Evolutionary conservation across 2,329 filamentous ascomycete species (phyloP), one percentile per base, ranked within the genome.

Genomic region (Rhinocladiella similis): DNA sequence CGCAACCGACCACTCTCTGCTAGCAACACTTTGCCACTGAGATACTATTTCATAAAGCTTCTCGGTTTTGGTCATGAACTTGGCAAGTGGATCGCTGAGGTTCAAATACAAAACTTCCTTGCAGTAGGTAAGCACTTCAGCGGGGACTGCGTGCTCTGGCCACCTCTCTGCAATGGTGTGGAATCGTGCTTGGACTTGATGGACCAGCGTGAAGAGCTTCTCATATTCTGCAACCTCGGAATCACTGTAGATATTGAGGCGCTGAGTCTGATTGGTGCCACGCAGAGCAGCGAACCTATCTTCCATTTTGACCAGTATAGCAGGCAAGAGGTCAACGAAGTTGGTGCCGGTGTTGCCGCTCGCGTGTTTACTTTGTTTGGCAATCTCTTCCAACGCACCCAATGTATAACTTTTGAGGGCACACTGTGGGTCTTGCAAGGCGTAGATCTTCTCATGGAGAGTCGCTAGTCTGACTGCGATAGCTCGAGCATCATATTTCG

Each of bases 1-100:
- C 1, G 82, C 79, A 1, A 87, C 89, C 9, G 84, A 88, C 70
- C 89, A 90, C 36, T 88, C 84, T 60, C 85, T 85, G 75, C 90
- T 96, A 2, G 93, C 92, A 73, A 96, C 92, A 41, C 88, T 86
- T 70, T 99, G 91, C 94, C 94, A 99, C 72, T 97, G 91, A 61
- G 97, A 87, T 47, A 99, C 83, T 63, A 88, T 86, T 0, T 80
- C 81, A 72, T 97, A 90, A 3, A 99, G 79, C 62, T 93, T 91
- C 72, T 99, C 95, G 2, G 94, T 81, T 68, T 89, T 90, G 1
- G 88, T 89, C 50, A 99, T 83, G 54, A 96, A 85, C 66, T 89
- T 92, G 1, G 91, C 91, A 3, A 99, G 78, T 0, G 94, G 92
- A 54, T 96, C 91, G 1, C 84, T 83, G 65, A 97, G 86, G 19